A percentile compares a stretch with the other conserved stretches of the same genome.
These are phyloP conservation scores for Aspergillus niger DNA, from an alignment of 2,329 filamentous ascomycete genomes.

Conservation along the genomic window DNA sequence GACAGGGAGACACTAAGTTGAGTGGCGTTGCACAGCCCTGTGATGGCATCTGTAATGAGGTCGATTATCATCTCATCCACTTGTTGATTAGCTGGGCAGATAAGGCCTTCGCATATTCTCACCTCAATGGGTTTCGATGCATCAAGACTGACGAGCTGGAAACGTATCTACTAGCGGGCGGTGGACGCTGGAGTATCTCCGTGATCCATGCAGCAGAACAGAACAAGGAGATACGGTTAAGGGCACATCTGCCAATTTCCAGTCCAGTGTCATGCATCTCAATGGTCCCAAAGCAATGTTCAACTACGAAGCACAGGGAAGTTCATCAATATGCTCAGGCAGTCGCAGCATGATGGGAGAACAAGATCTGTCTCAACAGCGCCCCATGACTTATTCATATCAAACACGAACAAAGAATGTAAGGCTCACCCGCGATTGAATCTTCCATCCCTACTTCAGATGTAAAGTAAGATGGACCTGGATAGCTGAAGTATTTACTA, in stretches of 20 bases:
- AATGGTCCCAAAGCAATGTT: too few species aligned
- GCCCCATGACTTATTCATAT: too few species aligned
- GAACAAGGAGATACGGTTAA: constrained; percentile 60
- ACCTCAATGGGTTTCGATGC: constrained; percentile 53
- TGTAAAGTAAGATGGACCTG: too few species aligned
- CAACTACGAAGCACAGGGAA: too few species aligned
- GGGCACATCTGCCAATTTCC: constrained; percentile 37
- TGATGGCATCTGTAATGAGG: constrained; percentile 55
- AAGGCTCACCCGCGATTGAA: too few species aligned
- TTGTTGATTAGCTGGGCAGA: constrained; percentile 53
- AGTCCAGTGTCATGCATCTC: too few species aligned
- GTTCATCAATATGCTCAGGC: too few species aligned
- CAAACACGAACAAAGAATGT: too few species aligned
- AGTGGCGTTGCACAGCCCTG: constrained; percentile 54
- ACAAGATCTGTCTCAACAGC: too few species aligned
- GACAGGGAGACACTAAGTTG: constrained; percentile 58
- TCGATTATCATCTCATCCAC: constrained; percentile 52
- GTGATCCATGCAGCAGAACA: constrained; percentile 3
- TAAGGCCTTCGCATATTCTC: constrained; percentile 52
- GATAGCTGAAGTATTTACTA: too few species aligned
- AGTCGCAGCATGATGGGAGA: too few species aligned
- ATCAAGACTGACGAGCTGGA: constrained; percentile 50
- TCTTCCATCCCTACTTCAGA: too few species aligned
- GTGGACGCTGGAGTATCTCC: not conserved
- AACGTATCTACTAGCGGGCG: constrained; percentile 40